Base-by-base conservation (phyloP, 2,329 filamentous ascomycete species). In the Nemania sp. region DNA sequence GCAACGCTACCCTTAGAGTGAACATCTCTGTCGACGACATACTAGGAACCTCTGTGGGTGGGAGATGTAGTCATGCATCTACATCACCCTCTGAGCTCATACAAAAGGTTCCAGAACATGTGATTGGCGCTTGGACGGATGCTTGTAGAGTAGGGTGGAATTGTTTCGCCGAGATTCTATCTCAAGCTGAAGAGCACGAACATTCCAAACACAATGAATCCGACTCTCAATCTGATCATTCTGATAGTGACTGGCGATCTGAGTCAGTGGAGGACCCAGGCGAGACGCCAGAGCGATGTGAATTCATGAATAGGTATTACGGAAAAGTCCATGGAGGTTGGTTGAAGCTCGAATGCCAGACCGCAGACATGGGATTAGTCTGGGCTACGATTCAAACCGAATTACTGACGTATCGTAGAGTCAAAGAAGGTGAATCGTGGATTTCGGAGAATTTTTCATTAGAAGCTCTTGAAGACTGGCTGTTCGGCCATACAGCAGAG, bases 1-100 rank as follows among this genome's bases (percentile, higher is more conserved):
- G 67, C 2, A 66, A 77, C 55, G 73, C 71, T 13, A 37, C 47
- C 0, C 17, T 42, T 4, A 47, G 4, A 6, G 47, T 15, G 1
- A 46, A 63, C 10, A 51, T 63, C 0, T 63, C 57, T 1, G 50
- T 47, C 4, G 35, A 58, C 13, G 57, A 50, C 4, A 55, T 63
- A 29, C 15, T 63, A 13, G 29, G 21, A 3, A 13, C 3, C 12
- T 39, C 47, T 2, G 51, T 50, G 5, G n/a, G 6, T 1, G 7
- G 2, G 2, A 13, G 37, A 21, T 60, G 53, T 32, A 17, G 18
- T 4, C 60, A 63, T 43, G 35, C 11, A 5, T 15, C 7, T 12
- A 13, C 60, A 0, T 45, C 42, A 11, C 53, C 53, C 1, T 10
- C 40, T 0, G 45, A 54, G 12, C 57, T 63, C 9, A 52, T 54